Evolutionary conservation across 495 filamentous ascomycete species (phyloP), one percentile per base, ranked within the genome.

Genomic region (Neurospora intermedia): DNA sequence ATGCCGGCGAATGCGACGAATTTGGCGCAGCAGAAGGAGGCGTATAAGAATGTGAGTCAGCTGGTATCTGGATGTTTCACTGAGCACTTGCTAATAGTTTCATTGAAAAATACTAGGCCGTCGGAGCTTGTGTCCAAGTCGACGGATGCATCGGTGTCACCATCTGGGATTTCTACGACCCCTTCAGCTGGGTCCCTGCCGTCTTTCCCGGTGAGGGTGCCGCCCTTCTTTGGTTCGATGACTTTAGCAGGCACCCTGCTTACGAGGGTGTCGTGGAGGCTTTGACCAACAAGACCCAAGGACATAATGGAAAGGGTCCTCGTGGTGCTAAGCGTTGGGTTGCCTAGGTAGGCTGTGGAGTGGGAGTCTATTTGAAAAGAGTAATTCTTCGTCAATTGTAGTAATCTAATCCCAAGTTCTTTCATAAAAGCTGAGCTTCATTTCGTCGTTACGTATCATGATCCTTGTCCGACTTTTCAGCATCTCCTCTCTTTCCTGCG

Each of bases 141-240:
- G 69, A 81, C 23, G 78, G 82, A 7, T 94, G 92, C 78, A 83
- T 92, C 18, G 91, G 90, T 18, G 80, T 93, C 45, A 93, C 89
- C 15, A 84, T 91, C 69, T 94, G 91, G 91, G 91, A 85, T 74
- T 86, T 82, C 43, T 82, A 82, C 54, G 85, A 87, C 73, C 81
- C 42, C 81, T 89, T 83, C 86, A 86, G 69, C 77, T 91, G 89
- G 89, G 84, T 91, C 8, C 89, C 89, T 1, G 74, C 74, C 40
- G 82, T 83, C 4, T 91, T 91, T 78, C 27, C 78, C 0, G 88
- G 87, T 15, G 76, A 87, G 69, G 89, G 89, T 10, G 86, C 80
- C 6, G 84, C 87, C 2, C 77, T 81, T 31, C 83, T 88, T 15
- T 89, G 85, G 84, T 79, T 81, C 41, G 83, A 81, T 70, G 82